Evolutionary conservation across 345 rosid species (phyloP), one percentile per base, ranked within the genome.

Genomic region (Rhodamnia argentea): DNA sequence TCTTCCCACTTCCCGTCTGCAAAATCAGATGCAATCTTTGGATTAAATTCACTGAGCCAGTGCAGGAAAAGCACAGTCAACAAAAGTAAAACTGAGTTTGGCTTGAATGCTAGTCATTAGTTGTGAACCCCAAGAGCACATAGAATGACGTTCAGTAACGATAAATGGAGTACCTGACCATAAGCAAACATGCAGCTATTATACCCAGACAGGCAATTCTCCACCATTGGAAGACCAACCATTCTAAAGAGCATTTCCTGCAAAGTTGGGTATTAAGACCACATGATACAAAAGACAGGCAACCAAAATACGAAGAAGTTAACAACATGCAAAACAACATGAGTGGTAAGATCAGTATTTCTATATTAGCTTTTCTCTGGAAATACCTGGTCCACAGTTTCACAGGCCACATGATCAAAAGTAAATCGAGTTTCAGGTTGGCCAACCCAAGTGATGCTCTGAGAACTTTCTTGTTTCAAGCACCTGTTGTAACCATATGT

Each of bases 1-100:
- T 96, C 94, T 97, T 97, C n/a, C 99, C 99, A 86, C 99, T 96
- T 88, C 99, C 98, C 82, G 99, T 97, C 99, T 97, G 94, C 91
- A 92, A 53, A 53, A 88, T 90, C 84, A 52, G 52, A 85, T 37
- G 76, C 50, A 70, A 57, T 29, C 70, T 51, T 84, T 82, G 47
- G 44, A 64, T 64, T 64, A 64, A 64, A 64, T 32, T 64, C 13
- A 9, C 13, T 4, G 44, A 64, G 44, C 23, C 78, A 64, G 24
- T 32, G 44, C 32, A 64, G 44, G 78, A 64, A 64, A 64, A 64
- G 44, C 44, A 64, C 44, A 32, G 4, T 16, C 20, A 32, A 64
- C 78, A 64, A 64, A 54, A 52, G 20, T 14, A 52, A 15, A 64
- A 32, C 47, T 64, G 24, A 64, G 47, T 18, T 29, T 64, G 78